Percentiles rank a stretch among this genome's conserved stretches.
Evolutionary conservation across 2,329 filamentous ascomycete genomes (phyloP).

Genomic region (Sordariomycetes sp.): DNA sequence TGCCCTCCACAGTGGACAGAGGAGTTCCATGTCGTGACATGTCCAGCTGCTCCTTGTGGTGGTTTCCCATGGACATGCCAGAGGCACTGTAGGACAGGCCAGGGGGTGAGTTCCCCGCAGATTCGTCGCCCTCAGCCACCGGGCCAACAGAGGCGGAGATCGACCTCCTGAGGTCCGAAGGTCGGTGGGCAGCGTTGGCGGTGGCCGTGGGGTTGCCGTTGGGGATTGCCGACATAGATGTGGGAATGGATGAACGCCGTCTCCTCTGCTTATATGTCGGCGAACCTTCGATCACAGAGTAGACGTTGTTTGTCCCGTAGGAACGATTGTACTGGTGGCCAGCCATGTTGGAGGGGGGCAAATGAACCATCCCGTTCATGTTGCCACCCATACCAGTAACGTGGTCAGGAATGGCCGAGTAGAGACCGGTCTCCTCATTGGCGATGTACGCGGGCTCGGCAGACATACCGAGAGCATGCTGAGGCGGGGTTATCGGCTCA

Average conservation of each 20-base stretch:
- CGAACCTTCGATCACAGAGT: constrained; percentile 94
- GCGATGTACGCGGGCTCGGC: constrained; percentile 94
- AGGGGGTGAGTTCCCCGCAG: constrained; percentile 68
- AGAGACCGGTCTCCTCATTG: constrained; percentile 93
- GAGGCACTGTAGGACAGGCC: constrained; percentile 66
- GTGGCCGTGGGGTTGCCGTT: constrained; percentile 57
- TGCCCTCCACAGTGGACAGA: constrained; percentile 73
- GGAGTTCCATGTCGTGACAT: constrained; percentile 90
- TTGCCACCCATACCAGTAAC: constrained; percentile 58
- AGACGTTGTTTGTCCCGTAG: constrained; percentile 69
- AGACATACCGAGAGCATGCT: constrained; percentile 73
- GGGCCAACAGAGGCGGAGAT: constrained; percentile 82
- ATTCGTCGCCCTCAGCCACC: constrained; percentile 71
- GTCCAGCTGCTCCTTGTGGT: constrained; percentile 72
- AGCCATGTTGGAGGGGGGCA: constrained; percentile 76
- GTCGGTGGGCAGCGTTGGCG: constrained; percentile 56
- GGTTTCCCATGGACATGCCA: constrained; percentile 51
- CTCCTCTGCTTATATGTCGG: constrained; percentile 97
- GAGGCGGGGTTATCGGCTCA: constrained; percentile 92
- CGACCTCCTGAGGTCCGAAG: constrained; percentile 84
- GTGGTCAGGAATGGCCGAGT: constrained; percentile 89
- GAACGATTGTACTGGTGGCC: constrained; percentile 71
- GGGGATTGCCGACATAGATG: constrained; percentile 60
- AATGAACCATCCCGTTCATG: constrained; percentile 86
- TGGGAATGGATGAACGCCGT: constrained; percentile 85